Base-by-base conservation (phyloP, 2,329 filamentous ascomycete genomes). In the Pseudogymnoascus sp. region DNA sequence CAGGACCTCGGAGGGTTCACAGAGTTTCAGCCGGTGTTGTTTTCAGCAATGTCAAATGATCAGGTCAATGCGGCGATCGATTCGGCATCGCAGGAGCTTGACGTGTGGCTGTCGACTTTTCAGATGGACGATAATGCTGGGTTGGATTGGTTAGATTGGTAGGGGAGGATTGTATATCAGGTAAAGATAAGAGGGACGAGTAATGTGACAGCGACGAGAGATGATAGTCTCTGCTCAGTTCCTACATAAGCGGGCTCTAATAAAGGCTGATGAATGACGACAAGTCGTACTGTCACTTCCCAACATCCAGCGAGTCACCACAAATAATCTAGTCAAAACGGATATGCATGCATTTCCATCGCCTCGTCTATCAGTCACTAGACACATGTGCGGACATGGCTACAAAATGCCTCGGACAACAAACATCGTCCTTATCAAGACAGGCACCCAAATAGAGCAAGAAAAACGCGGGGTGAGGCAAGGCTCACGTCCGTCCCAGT, bases 31-130 rank as follows among this genome's bases (percentile, higher is more conserved):
- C 78, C 82, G 4, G 69, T 88, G 22, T 84, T 85, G 24, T 87
- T 89, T 71, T 88, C 85, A 2, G 78, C 84, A 33, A 89, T 89
- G 87, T 89, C 86, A 0, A 85, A 88, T 63, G 81, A 87, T 64
- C 85, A 89, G 70, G 86, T 89, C 56, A 80, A 84, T 4, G 84
- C 88, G 66, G 84, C 86, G 4, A 79, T 89, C 28, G 87, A 86
- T 69, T 82, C 84, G 65, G 83, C 85, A 0, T 84, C 82, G 3
- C 82, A 84, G 26, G 81, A 82, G 14, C 83, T 88, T 65, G 82
- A 84, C 7, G 69, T 40, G 10, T 68, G 62, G 53, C 40, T 68
- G 22, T 63, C 65, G 1, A 64, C 65, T 26, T 66, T 72, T 19
- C 67, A 68, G 59, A 66, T 70, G 43, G 66, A 70, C 38, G 70